These are phyloP conservation scores for Cytospora schulzeri DNA, from an alignment of 2,329 filamentous ascomycete species.

Conservation along the genomic window DNA sequence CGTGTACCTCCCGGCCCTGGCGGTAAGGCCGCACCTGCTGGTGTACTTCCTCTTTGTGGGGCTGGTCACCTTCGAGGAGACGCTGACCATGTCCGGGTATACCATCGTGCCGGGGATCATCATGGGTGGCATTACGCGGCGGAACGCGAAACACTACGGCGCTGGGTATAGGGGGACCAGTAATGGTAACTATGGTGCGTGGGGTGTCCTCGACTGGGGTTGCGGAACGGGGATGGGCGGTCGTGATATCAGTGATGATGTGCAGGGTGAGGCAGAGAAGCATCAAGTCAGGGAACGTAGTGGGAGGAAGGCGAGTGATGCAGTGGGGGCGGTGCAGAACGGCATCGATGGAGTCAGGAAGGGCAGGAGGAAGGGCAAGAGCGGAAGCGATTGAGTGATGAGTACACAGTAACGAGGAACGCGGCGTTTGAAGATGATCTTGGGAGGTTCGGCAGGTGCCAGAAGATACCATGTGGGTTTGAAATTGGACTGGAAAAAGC, in stretches of 20 bases:
- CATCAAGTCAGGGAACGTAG: constrained; percentile 50
- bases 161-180: constrained; percentile 42
- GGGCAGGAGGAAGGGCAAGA: constrained; percentile 27
- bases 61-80: constrained; percentile 67
- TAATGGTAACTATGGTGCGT: constrained; percentile 61
- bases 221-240: constrained; percentile 58
- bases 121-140: constrained; percentile 49
- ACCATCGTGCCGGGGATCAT: constrained; percentile 57
- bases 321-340: constrained; percentile 38
- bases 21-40: constrained; percentile 71
- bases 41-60: constrained; percentile 68
- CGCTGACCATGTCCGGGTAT: constrained; percentile 69
- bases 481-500: not conserved
- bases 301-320: constrained; percentile 38
- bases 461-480: not conserved
- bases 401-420: not conserved
- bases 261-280: constrained; percentile 58
- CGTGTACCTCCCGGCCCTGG: constrained; percentile 63
- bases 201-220: constrained; percentile 65
- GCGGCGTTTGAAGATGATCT: not conserved
- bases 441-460: not conserved
- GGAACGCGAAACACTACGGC: constrained; percentile 41
- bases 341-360: constrained; percentile 39
- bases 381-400: constrained; percentile 34
- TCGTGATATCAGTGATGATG: constrained; percentile 54